A percentile compares a stretch with the other conserved stretches of the same genome.
Evolutionary conservation across 345 rosid genomes (phyloP).

Genomic region (Passiflora organensis): DNA sequence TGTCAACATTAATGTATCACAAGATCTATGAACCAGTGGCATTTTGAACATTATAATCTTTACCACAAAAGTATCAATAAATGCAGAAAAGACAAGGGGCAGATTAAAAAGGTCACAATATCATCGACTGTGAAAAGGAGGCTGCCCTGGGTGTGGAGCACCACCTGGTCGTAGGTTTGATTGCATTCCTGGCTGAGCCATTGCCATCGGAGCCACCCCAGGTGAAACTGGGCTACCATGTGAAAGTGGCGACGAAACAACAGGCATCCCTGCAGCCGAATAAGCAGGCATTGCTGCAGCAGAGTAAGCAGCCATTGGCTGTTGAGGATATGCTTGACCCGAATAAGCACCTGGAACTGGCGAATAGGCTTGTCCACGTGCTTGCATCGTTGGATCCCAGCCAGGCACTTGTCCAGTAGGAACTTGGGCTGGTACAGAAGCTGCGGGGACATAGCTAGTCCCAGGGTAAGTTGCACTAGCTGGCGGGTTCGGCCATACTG

Average conservation of each 20-base stretch:
- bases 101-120: constrained; percentile 5
- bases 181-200: constrained; percentile 33
- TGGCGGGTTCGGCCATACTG: constrained; percentile 64
- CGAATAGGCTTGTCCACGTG: constrained; percentile 21
- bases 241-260: constrained; percentile 31
- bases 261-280: constrained; percentile 23
- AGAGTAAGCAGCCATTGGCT: constrained; percentile 27
- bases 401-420: constrained; percentile 38
- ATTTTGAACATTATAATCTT: constrained; percentile 4
- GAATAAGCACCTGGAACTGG: constrained; percentile 31
- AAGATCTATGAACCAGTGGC: not conserved
- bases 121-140: constrained; percentile 37
- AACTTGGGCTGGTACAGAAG: constrained; percentile 31
- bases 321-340: constrained; percentile 29
- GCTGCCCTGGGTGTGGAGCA: constrained; percentile 33
- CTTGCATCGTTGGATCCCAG: constrained; percentile 42
- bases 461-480: constrained; percentile 38
- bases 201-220: constrained; percentile 18
- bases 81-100: not conserved
- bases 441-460: constrained; percentile 33
- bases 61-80: too few species aligned
- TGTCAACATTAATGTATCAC: constrained; percentile 1
- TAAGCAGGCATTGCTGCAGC: constrained; percentile 26
- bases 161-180: constrained; percentile 29
- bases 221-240: constrained; percentile 22